Evolutionary conservation across 805 yeast species (phyloP).

Genomic region (Zygosaccharomyces rouxii): DNA sequence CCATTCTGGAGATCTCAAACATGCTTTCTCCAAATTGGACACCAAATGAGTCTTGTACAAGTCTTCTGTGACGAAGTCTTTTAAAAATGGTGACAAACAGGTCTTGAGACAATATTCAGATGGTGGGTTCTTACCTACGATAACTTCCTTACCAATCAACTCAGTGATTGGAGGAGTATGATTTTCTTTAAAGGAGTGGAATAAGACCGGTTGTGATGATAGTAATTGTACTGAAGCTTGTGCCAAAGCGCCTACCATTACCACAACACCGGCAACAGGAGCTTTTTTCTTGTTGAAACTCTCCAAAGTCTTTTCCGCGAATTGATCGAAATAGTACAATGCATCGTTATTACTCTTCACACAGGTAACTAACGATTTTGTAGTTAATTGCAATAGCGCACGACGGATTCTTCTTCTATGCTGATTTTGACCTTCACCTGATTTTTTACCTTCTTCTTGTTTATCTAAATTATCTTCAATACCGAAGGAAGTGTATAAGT

Average conservation of each 20-base stretch:
- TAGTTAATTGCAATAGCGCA: slow-evolving; percentile 33
- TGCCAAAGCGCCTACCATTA: slow-evolving; percentile 38
- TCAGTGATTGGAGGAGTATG: slow-evolving; percentile 21
- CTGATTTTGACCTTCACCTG: slow-evolving; percentile 30
- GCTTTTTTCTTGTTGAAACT: slow-evolving; percentile 22
- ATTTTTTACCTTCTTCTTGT: slow-evolving; percentile 23
- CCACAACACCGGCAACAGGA: slow-evolving; percentile 35
- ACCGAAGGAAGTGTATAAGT: slow-evolving; percentile 31
- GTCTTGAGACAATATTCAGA: slow-evolving; percentile 39
- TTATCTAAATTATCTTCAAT: slow-evolving; percentile 26
- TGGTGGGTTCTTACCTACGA: slow-evolving; percentile 45
- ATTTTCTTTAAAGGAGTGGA: slow-evolving; percentile 19
- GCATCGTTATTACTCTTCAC: slow-evolving; percentile 10
- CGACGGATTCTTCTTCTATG: slow-evolving; percentile 41
- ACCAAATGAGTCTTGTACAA: slow-evolving; percentile 40
- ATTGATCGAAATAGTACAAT: slow-evolving; percentile 10
- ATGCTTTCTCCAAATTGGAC: slow-evolving; percentile 67
- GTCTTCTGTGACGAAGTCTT: slow-evolving; percentile 39
- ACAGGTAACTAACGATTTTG: slow-evolving; percentile 23
- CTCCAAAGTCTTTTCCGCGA: slow-evolving; percentile 13
- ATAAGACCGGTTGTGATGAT: slow-evolving; percentile 23
- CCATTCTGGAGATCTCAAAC: slow-evolving; percentile 72
- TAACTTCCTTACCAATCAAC: slow-evolving; percentile 38
- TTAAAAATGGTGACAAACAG: slow-evolving; percentile 43
- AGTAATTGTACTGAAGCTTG: slow-evolving; percentile 24